A percentile compares a stretch with the other conserved stretches of the same genome.
These are phyloP conservation scores for Barnettozyma sp. DNA, from an alignment of 805 yeast genomes.

Conservation along the genomic window DNA sequence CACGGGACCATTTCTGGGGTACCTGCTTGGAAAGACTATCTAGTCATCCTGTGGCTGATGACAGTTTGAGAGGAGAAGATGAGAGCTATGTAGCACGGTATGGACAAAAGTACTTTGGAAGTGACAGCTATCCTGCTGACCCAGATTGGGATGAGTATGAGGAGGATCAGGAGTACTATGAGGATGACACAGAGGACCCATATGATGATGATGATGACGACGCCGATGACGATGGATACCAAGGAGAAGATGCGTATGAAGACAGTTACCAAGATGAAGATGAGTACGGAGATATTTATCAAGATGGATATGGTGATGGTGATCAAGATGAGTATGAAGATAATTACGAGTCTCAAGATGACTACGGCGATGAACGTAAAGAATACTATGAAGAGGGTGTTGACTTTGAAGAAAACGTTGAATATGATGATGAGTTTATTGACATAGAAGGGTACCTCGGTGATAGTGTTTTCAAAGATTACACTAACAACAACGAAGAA, in stretches of 20 bases:
- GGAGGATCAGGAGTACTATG: too few species aligned
- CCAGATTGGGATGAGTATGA: too few species aligned
- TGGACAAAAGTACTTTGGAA: slow-evolving; percentile 8
- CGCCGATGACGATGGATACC: slow-evolving; percentile 7
- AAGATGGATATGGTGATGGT: slow-evolving; percentile 11
- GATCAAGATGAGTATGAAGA: slow-evolving; percentile 14
- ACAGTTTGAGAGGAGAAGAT: not conserved
- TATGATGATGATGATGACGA: slow-evolving; percentile 1
- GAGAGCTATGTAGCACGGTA: slow-evolving; percentile 2
- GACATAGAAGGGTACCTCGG: slow-evolving; percentile 1
- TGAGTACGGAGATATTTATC: slow-evolving; percentile 9
- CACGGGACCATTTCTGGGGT: slow-evolving; percentile 43
- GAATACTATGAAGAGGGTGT: too few species aligned
- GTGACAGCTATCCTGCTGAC: too few species aligned
- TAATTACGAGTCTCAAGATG: slow-evolving; percentile 14
- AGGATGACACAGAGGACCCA: slow-evolving; percentile 7
- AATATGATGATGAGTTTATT: too few species aligned
- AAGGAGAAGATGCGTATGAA: too few species aligned
- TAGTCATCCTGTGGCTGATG: slow-evolving; percentile 5
- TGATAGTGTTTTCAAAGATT: slow-evolving; percentile 6
- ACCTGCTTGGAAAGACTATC: slow-evolving; percentile 32
- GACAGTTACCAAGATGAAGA: slow-evolving; percentile 10
- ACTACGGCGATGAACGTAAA: slow-evolving; percentile 2
- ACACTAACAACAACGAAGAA: not conserved
- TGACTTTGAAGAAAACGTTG: too few species aligned